phyloP scores from a whole-genome alignment of 2,329 filamentous ascomycete genomes.

The Aspergillus quadricinctus region DNA sequence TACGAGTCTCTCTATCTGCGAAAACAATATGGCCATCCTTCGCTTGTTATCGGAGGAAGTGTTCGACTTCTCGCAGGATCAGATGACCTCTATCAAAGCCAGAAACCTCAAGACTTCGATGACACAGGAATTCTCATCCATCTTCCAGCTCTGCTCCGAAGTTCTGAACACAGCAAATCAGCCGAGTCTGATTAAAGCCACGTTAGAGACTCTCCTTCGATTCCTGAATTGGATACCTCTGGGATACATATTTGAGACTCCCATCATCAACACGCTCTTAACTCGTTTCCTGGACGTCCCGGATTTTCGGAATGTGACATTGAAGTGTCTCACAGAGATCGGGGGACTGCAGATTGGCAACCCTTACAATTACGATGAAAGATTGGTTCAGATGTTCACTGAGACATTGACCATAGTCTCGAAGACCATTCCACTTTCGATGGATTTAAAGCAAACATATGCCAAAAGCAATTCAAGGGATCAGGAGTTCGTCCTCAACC shows the following conservation, averaged over 20 bases:
- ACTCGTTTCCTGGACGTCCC: constrained; percentile 88
- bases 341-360: constrained; percentile 82
- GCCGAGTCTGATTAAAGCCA: constrained; percentile 88
- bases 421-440: constrained; percentile 82
- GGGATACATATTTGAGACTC: constrained; percentile 97
- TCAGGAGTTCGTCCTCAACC: constrained; percentile 95
- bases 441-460: constrained; percentile 90
- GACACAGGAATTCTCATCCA: constrained; percentile 97
- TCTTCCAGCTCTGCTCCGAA: constrained; percentile 96
- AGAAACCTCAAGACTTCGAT: constrained; percentile 96
- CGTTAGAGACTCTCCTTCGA: constrained; percentile 86
- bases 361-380: constrained; percentile 80
- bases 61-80: constrained; percentile 96
- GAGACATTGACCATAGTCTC: constrained; percentile 90
- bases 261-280: constrained; percentile 88
- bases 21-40: constrained; percentile 99
- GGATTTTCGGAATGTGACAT: constrained; percentile 92
- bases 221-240: constrained; percentile 99
- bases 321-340: constrained; percentile 97
- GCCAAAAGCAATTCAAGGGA: constrained; percentile 86
- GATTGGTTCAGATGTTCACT: constrained; percentile 97
- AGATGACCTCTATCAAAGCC: constrained; percentile 98
- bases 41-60: constrained; percentile 95
- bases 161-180: constrained; percentile 87
- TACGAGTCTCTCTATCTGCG: constrained; percentile 92